Evolutionary conservation across 2,329 filamentous ascomycete genomes (phyloP).

Genomic region (Xylaria sp.): DNA sequence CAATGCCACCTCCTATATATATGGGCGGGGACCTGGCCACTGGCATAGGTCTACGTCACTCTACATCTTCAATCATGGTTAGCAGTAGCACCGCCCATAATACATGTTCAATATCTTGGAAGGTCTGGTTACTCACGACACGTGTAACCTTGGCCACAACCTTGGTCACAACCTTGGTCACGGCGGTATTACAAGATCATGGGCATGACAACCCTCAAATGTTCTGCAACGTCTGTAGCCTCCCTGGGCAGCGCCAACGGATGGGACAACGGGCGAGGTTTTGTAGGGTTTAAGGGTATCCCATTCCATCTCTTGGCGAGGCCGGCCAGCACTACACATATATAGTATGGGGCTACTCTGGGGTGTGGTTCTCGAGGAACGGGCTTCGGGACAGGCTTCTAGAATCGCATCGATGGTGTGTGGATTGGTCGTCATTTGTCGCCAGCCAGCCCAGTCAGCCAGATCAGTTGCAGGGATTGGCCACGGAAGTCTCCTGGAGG

Average conservation of each 20-base stretch:
- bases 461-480: constrained; percentile 5
- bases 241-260: background rate
- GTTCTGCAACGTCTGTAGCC: too few relatives aligned
- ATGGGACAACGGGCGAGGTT: background rate
- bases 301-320: background rate
- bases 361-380: background rate
- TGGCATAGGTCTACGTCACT: background rate
- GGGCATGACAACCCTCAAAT: background rate
- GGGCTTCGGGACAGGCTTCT: too few relatives aligned
- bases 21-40: background rate
- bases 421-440: background rate
- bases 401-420: background rate
- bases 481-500: background rate
- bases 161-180: background rate
- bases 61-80: too few relatives aligned
- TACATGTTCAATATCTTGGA: background rate
- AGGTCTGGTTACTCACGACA: background rate
- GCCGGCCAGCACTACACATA: background rate
- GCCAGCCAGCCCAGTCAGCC: background rate
- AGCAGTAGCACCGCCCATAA: background rate
- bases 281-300: background rate
- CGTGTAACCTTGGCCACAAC: background rate
- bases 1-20: background rate
- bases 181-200: background rate
- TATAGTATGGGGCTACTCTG: background rate